Conservation (phyloP, 768 basidiomycete species). For the Daedalea quercina region DNA sequence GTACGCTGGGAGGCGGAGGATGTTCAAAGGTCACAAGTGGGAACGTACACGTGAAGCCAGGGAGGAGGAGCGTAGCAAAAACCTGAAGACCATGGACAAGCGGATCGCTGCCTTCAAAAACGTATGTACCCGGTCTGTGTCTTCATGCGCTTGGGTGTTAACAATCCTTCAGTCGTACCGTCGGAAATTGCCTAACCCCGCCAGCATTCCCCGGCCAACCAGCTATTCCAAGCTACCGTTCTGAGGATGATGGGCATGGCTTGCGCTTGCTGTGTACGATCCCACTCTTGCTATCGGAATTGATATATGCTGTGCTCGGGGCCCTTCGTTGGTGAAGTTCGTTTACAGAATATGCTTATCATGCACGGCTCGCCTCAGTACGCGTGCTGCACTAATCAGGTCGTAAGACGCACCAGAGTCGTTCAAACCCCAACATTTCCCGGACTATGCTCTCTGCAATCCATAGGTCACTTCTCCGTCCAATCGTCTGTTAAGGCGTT, state of each 20-base stretch:
- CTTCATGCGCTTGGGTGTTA: not conserved
- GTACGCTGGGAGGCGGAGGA: slow-evolving; percentile 71
- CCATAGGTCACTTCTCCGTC: no score
- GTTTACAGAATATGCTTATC: no score
- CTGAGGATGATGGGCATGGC: not conserved
- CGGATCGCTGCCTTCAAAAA: slow-evolving; percentile 61
- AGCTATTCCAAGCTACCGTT: slow-evolving; percentile 17
- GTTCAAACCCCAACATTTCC: no score
- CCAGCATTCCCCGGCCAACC: slow-evolving; percentile 12
- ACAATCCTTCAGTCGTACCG: slow-evolving; percentile 11
- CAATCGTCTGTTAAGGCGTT: no score
- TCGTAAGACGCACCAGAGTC: no score
- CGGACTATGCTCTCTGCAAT: no score
- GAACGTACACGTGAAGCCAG: slow-evolving; percentile 51
- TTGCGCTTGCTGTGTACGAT: no score
- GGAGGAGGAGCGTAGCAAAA: slow-evolving; percentile 40
- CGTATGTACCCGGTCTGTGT: slow-evolving; percentile 27
- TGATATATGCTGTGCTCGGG: no score
- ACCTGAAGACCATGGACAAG: slow-evolving; percentile 65
- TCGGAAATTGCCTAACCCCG: slow-evolving; percentile 14
- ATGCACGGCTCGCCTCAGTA: no score
- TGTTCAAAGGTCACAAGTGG: slow-evolving; percentile 95
- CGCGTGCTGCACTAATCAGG: no score
- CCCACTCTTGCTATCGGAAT: no score
- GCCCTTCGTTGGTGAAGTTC: no score